phyloP scores from a whole-genome alignment of 2,329 filamentous ascomycete genomes.

The Chaetomiaceae sp. region DNA sequence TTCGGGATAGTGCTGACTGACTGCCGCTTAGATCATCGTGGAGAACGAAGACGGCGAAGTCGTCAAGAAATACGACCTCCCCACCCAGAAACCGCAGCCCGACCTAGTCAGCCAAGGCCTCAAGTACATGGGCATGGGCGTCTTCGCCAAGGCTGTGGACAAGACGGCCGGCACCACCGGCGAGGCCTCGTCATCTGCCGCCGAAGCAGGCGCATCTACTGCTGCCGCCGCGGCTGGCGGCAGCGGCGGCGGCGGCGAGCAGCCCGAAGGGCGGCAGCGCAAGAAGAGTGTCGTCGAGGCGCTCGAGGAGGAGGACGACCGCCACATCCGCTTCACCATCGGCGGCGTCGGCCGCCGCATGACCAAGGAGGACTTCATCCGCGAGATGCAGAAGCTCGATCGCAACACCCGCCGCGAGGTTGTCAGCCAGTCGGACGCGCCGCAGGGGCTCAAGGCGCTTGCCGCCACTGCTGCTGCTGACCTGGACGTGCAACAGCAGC shows the following conservation, averaged over 20 bases:
- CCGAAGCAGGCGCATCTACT: constrained; percentile 12
- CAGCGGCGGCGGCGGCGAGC: constrained; percentile 29
- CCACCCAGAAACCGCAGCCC: constrained; percentile 42
- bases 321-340: constrained; percentile 69
- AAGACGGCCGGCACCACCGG: constrained; percentile 30
- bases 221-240: too few relatives aligned
- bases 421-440: constrained; percentile 45
- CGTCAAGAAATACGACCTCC: constrained; percentile 75
- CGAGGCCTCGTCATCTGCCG: too few relatives aligned
- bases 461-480: too few relatives aligned
- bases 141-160: constrained; percentile 36
- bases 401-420: constrained; percentile 54
- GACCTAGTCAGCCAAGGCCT: constrained; percentile 40
- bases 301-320: constrained; percentile 57
- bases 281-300: constrained; percentile 39
- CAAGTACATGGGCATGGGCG: constrained; percentile 50
- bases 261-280: constrained; percentile 25
- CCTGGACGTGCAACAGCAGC: constrained; percentile 28
- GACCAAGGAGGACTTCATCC: constrained; percentile 75
- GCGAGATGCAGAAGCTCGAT: constrained; percentile 66
- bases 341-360: constrained; percentile 65
- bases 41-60: constrained; percentile 84
- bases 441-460: constrained; percentile 42
- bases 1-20: constrained; percentile 27
- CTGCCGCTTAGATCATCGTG: constrained; percentile 59